phyloP scores from a whole-genome alignment of 78 protist species.

The Chrysochromulina tobinii region DNA sequence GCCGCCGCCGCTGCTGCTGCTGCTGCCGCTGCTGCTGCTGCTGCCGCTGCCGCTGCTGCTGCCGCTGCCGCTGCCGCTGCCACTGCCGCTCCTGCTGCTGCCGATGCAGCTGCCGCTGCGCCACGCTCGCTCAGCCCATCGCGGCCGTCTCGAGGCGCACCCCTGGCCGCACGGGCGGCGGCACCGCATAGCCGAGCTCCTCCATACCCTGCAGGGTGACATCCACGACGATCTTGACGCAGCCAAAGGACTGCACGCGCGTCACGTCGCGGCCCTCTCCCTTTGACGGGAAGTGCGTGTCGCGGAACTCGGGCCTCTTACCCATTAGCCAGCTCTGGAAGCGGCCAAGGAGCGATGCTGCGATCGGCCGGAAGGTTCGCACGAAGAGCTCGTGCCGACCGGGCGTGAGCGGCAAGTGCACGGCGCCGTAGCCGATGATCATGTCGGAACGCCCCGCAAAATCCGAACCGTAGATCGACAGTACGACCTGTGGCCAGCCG shows the following conservation, averaged over 20 bases:
- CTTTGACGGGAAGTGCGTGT: neutral
- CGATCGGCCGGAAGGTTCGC: slow-evolving; percentile 23
- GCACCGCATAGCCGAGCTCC: too few species aligned
- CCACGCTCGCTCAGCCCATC: too few species aligned
- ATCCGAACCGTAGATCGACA: neutral
- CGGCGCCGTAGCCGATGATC: slow-evolving; percentile 16
- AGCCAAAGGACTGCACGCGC: neutral
- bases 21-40: too few species aligned
- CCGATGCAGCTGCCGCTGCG: too few species aligned
- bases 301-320: slow-evolving; percentile 18
- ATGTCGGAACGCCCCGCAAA: neutral
- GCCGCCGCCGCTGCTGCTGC: too few species aligned
- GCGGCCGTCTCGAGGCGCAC: too few species aligned
- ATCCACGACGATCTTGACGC: neutral
- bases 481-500: slow-evolving; percentile 57
- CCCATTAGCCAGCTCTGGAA: neutral
- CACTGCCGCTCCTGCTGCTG: too few species aligned
- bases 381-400: neutral
- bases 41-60: too few species aligned
- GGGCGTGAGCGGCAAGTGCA: neutral
- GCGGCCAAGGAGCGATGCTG: neutral
- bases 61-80: too few species aligned
- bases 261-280: slow-evolving; percentile 46
- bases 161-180: too few species aligned
- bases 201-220: neutral